Conservation (phyloP, 106 monocot genomes). For the Allium sativum region DNA sequence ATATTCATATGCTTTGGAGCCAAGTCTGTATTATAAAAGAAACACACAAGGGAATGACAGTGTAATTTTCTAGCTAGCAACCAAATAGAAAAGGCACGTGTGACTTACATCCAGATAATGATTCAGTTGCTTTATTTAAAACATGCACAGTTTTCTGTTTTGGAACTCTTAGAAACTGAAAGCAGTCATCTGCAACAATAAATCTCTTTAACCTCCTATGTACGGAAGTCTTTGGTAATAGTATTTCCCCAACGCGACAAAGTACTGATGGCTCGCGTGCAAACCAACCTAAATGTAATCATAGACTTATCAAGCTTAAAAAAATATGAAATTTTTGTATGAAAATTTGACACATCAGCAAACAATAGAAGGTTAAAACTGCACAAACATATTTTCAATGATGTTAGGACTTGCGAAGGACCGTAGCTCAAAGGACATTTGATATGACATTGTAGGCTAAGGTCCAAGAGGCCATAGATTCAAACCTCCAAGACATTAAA, state of each 20-base stretch:
- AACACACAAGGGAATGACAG: background rate
- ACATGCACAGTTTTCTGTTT: constrained; percentile 77
- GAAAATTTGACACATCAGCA: too few species aligned
- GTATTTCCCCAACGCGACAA: constrained; percentile 58
- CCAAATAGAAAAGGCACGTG: background rate
- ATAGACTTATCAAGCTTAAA: too few species aligned
- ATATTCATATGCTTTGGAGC: constrained; percentile 65
- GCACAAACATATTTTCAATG: too few species aligned
- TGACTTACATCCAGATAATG: constrained; percentile 78
- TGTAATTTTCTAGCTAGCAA: constrained; percentile 1
- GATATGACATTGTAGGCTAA: too few species aligned
- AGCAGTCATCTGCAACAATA: constrained; percentile 88
- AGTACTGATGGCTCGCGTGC: constrained; percentile 65
- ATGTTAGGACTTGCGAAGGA: too few species aligned
- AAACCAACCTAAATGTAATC: constrained; percentile 47
- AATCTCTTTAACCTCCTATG: constrained; percentile 40
- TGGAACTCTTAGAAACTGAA: constrained; percentile 65
- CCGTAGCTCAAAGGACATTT: too few species aligned
- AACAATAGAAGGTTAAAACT: too few species aligned
- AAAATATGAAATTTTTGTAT: too few species aligned
- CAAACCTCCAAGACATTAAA: too few species aligned
- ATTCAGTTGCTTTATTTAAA: constrained; percentile 61
- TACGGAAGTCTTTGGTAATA: constrained; percentile 46
- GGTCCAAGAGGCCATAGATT: too few species aligned
- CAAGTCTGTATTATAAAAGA: constrained; percentile 42